Base-by-base conservation (phyloP, 768 basidiomycete genomes). In the Lanmaoa rubissima region DNA sequence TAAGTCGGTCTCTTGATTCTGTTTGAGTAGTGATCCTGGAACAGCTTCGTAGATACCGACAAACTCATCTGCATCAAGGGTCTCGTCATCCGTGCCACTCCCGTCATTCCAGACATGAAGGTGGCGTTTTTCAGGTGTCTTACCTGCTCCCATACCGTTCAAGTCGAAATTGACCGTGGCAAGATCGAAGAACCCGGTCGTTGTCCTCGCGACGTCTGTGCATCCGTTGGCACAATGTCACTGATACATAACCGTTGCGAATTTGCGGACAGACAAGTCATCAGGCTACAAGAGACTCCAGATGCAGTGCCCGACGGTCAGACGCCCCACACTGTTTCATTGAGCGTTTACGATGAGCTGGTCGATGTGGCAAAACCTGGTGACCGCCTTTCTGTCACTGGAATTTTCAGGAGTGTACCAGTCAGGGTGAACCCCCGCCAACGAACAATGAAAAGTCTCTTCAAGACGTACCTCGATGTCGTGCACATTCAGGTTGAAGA, bases 61-160 rank as follows among this genome's bases (percentile, higher is more conserved):
- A 97, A 98, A 73, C 86, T 99, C 19, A 90, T 97, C 19, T 88
- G 85, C 54, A 89, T 99, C 76, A 97, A 96, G 71, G 97, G 97
- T 55, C 85, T 99, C 8, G 94, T 98, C 65, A 98, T 99, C 58
- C 90, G 97, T 24, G 92, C 95, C 0, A 98, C 97, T 0, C 93
- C 96, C 12, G 90, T 99, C 65, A 98, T 98, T 57, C 97, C 97
- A 4, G 97, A 99, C 74, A 98, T 99, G 97, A 95, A 96, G 75
- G 85, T 86, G 61, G 97, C 96, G 21, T 98, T 99, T 79, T 99
- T 99, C 83, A 90, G 95, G 53, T 99, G 97, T 74, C 78, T 92
- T 28, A 90, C 88, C 38, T 99, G 97, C 71, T 89, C 89, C 40
- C 97, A 98, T 73, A 98, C 97, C n/a, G 86, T 94, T 9, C 94